These are phyloP conservation scores for Ceratocystis huliohia DNA, from an alignment of 2,329 filamentous ascomycete genomes.

Conservation along the genomic window DNA sequence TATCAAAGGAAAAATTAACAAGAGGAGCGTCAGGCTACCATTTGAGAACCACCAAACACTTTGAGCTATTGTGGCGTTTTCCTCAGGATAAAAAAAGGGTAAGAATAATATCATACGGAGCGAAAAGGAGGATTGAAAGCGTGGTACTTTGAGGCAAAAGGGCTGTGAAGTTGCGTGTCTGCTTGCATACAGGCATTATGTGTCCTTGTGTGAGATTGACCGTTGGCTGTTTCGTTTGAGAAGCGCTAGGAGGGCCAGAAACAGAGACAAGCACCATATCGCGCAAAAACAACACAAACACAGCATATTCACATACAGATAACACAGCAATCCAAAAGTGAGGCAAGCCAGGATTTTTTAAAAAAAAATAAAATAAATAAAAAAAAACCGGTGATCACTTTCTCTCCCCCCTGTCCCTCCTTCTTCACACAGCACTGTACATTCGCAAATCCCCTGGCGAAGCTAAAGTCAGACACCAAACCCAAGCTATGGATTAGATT, in stretches of 20 bases:
- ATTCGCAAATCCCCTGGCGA: background rate
- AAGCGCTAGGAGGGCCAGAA: background rate
- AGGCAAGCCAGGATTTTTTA: too few relatives aligned
- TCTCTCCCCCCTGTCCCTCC: background rate
- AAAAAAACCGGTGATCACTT: background rate
- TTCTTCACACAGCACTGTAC: background rate
- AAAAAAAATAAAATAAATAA: background rate
- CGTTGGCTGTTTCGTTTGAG: background rate
- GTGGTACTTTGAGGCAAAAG: conserved; percentile 7
- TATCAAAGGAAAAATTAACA: background rate
- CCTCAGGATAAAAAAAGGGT: background rate
- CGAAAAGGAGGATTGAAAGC: background rate
- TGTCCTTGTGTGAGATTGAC: background rate
- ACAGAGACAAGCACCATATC: background rate
- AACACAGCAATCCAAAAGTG: background rate
- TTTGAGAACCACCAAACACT: background rate
- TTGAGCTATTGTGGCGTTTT: background rate
- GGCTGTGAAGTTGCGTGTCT: background rate
- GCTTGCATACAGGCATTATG: background rate
- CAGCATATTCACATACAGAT: background rate
- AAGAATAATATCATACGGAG: background rate
- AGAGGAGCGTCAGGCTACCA: background rate
- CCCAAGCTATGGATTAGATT: conserved; percentile 1
- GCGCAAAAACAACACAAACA: background rate
- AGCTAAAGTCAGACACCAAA: background rate